Base-by-base conservation (phyloP, 306 rosid genomes). In the Leucaena leucocephala region DNA sequence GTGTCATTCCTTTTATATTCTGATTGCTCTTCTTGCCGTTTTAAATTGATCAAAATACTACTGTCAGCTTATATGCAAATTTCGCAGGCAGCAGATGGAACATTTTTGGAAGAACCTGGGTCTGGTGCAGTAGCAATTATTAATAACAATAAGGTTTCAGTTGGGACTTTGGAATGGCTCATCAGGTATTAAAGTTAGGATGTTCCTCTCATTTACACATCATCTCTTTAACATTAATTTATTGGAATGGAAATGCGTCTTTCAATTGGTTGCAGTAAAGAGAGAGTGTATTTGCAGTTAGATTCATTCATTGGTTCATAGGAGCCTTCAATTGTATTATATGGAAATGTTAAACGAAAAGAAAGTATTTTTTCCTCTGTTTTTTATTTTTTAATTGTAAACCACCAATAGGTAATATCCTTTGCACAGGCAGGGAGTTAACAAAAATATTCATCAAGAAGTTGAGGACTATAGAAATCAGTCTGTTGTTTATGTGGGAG, bases 71-170 rank as follows among this genome's bases (percentile, higher is more conserved):
- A 82, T 68, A 68, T 64, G 61, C 59, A 71, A 49, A 81, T 75
- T 79, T 72, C 83, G 38, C 86, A 94, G 97, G 95, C 81, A 48
- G 86, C 71, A 50, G 95, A 94, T 79, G 98, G 97, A 86, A 88
- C 98, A 62, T 94, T 87, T 82, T 73, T 89, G 46, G 98, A 94
- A 86, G 97, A 94, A 86, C 98, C 98, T 82, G 97, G 98, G n/a
- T 94, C 97, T 77, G 97, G 98, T 76, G 97, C 94, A n/a, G 92
- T 91, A 58, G 97, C 97, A 76, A 85, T 82, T 8, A 66, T 94
- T 85, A 90, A 82, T 71, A 82, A 85, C 70, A 91, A 83, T 86
- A 86, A 74, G 86, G 89, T 94, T 82, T 94, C 97, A 52, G 89
- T 94, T 64, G 98, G 97, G 72, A 94, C 97, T 36, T 83, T 90